These are phyloP conservation scores for Penicillium sp. DNA, from an alignment of 2,329 filamentous ascomycete genomes.

Conservation along the genomic window DNA sequence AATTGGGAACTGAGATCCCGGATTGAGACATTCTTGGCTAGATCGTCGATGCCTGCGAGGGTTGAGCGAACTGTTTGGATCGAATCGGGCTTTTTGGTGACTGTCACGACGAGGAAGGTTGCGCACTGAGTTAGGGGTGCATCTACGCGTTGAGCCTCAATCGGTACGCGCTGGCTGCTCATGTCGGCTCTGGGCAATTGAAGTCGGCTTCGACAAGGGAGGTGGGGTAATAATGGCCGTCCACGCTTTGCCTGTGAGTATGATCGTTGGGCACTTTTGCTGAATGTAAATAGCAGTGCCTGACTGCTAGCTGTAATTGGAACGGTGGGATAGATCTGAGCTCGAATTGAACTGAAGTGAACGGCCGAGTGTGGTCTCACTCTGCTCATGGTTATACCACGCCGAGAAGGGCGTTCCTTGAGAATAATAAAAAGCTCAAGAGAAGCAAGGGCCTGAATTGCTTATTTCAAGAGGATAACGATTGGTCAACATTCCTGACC, in stretches of 20 bases:
- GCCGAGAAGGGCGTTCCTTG: background rate
- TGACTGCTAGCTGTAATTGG: background rate
- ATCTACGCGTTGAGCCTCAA: slow-evolving; percentile 47
- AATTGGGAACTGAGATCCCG: slow-evolving; percentile 47
- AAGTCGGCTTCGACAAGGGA: background rate
- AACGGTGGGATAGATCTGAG: background rate
- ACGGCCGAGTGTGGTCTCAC: background rate
- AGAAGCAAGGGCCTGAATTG: background rate
- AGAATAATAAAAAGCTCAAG: background rate
- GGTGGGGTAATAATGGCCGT: background rate
- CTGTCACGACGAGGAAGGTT: slow-evolving; percentile 52
- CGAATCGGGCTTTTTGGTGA: slow-evolving; percentile 35
- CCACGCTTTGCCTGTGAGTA: background rate
- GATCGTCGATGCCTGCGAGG: slow-evolving; percentile 43
- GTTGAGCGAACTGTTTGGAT: slow-evolving; percentile 43
- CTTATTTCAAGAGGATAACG: background rate
- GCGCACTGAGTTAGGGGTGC: slow-evolving; percentile 51
- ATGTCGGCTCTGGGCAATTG: slow-evolving; percentile 7
- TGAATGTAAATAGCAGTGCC: background rate
- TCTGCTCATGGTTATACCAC: slow-evolving; percentile 1
- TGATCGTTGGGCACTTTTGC: background rate
- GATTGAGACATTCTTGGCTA: slow-evolving; percentile 53
- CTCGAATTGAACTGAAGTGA: background rate
- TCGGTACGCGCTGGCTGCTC: slow-evolving; percentile 24
- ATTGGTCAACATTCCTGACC: background rate